Conservation (phyloP, 345 rosid genomes). For the Gossypium raimondii region DNA sequence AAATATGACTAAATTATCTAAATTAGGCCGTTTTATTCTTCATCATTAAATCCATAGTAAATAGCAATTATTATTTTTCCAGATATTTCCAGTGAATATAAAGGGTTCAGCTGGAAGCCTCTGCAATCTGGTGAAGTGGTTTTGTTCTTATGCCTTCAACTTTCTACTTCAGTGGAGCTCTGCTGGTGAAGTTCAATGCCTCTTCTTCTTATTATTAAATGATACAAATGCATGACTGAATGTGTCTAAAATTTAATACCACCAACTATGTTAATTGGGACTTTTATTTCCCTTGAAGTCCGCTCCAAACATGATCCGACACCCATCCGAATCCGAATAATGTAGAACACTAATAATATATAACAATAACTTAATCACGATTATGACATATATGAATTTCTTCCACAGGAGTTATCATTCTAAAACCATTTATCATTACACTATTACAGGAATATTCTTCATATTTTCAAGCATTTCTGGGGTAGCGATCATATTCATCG, state of each 20-base stretch:
- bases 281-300: too few species aligned
- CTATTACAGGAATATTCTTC: conserved; percentile 22
- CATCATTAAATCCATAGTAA: background rate
- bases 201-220: background rate
- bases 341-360: too few species aligned
- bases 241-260: too few species aligned
- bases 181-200: conserved; percentile 1
- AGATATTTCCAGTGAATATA: conserved; percentile 7
- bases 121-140: conserved; percentile 16
- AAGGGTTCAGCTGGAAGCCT: conserved; percentile 14
- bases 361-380: background rate
- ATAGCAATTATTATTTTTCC: background rate
- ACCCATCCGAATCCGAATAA: too few species aligned
- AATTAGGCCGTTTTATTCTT: background rate
- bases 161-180: conserved; percentile 18
- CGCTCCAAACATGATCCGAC: too few species aligned
- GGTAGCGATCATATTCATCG: conserved; percentile 5
- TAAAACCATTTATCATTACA: background rate
- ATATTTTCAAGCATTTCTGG: conserved; percentile 15
- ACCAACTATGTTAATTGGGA: too few species aligned
- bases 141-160: conserved; percentile 21
- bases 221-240: too few species aligned
- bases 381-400: background rate
- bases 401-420: background rate
- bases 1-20: too few species aligned